These are phyloP conservation scores for Cornus suecica DNA, from an alignment of 148 eudicot genomes.

Conservation along the genomic window DNA sequence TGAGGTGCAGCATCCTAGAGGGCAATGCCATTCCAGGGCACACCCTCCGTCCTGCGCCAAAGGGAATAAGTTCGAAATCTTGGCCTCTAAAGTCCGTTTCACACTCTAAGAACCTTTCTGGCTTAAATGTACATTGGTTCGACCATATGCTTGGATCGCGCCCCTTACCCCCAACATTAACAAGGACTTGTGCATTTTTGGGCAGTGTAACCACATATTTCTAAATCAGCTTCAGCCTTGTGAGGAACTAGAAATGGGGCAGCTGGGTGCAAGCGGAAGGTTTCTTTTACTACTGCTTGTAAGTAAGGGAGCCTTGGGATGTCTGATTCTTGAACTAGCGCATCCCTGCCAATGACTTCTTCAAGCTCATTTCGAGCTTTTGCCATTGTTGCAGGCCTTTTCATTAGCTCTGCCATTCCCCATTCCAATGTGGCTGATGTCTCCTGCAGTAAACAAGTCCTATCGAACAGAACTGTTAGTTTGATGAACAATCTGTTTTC, in stretches of 20 bases:
- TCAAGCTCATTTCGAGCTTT: constrained; percentile 34
- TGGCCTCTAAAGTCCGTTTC: constrained; percentile 23
- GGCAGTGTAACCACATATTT: constrained; percentile 23
- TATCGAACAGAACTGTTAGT: too few species aligned
- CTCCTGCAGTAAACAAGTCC: too few species aligned
- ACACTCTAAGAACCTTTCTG: constrained; percentile 28
- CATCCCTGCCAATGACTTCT: constrained; percentile 13
- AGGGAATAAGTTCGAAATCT: constrained; percentile 30
- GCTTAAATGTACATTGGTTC: constrained; percentile 12
- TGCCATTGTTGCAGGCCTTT: constrained; percentile 17
- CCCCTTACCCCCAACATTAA: constrained; percentile 33
- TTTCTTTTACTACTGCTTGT: constrained; percentile 31
- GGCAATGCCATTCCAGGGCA: background rate
- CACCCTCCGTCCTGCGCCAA: constrained; percentile 8
- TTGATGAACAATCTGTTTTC: too few species aligned
- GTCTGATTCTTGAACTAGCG: constrained; percentile 23
- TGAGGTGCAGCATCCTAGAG: constrained; percentile 1
- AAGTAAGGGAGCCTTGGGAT: constrained; percentile 19
- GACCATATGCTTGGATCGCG: constrained; percentile 31
- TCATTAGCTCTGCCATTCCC: constrained; percentile 34
- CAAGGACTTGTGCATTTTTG: constrained; percentile 28
- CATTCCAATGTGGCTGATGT: constrained; percentile 30
- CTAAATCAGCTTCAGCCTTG: constrained; percentile 21
- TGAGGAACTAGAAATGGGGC: constrained; percentile 30
- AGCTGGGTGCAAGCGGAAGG: constrained; percentile 29